Conservation (phyloP, 1,284 basidiomycete species). For the Cutaneotrichosporon mucoides region DNA sequence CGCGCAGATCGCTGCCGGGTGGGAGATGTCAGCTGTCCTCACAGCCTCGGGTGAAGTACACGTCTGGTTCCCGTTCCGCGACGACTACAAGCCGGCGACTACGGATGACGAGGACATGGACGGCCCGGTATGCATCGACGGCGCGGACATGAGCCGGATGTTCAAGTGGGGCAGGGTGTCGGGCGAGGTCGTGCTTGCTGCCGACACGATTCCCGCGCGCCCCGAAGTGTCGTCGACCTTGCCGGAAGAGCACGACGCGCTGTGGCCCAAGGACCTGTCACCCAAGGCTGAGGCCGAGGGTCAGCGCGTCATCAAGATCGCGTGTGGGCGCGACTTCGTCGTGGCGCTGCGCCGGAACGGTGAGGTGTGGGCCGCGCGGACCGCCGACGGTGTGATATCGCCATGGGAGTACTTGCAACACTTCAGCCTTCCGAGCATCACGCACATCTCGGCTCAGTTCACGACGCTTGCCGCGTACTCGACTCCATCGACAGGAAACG, state of each 20-base stretch:
- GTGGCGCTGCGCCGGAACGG: constrained; percentile 62
- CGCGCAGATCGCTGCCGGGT: constrained; percentile 69
- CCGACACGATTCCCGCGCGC: constrained; percentile 24
- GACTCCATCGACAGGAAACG: constrained; percentile 46
- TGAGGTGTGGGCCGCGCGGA: constrained; percentile 38
- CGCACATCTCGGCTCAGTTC: constrained; percentile 79
- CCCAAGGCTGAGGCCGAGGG: constrained; percentile 29
- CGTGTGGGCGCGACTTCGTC: constrained; percentile 62
- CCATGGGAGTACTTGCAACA: constrained; percentile 46
- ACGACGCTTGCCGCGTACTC: constrained; percentile 75
- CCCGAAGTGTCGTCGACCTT: constrained; percentile 50
- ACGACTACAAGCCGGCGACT: constrained; percentile 33
- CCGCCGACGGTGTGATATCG: neutral
- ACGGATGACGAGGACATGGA: constrained; percentile 15
- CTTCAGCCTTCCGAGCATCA: constrained; percentile 41
- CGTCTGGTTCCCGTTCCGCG: constrained; percentile 64
- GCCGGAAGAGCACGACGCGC: constrained; percentile 36
- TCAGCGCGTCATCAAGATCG: constrained; percentile 67
- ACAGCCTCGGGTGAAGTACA: constrained; percentile 65
- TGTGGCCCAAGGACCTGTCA: constrained; percentile 49
- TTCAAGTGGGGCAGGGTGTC: constrained; percentile 36
- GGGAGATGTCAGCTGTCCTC: constrained; percentile 67
- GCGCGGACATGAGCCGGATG: constrained; percentile 36
- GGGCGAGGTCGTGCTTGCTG: constrained; percentile 21
- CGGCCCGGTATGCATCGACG: constrained; percentile 32